Conservation (phyloP, 352 stramenopile genomes). For the Pythium graminicola region DNA sequence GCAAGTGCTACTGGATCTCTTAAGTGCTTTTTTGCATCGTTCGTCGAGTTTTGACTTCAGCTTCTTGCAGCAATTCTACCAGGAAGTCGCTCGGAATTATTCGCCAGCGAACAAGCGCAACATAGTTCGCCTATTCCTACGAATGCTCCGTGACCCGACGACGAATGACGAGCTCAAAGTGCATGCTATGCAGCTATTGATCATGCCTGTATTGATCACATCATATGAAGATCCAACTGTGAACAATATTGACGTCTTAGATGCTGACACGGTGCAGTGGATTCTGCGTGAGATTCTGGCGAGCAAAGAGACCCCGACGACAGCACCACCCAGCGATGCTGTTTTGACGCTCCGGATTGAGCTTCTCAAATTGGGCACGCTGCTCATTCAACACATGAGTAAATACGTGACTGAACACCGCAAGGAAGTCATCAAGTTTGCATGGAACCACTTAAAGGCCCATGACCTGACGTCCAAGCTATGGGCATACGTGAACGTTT, state of each 20-base stretch:
- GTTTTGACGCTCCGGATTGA: slow-evolving; percentile 84
- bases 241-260: slow-evolving; percentile 82
- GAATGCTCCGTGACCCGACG: slow-evolving; percentile 57
- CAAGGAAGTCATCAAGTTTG: slow-evolving; percentile 99
- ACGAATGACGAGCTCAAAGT: slow-evolving; percentile 89
- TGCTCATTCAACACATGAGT: slow-evolving; percentile 95
- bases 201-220: slow-evolving; percentile 90
- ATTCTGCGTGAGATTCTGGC: slow-evolving; percentile 85
- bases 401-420: slow-evolving; percentile 89
- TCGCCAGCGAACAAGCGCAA: slow-evolving; percentile 63
- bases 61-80: slow-evolving; percentile 90
- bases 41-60: slow-evolving; percentile 90
- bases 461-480: slow-evolving; percentile 94
- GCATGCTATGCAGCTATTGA: slow-evolving; percentile 88
- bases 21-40: slow-evolving; percentile 92
- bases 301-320: slow-evolving; percentile 49
- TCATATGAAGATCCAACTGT: slow-evolving; percentile 77
- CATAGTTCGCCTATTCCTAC: slow-evolving; percentile 88
- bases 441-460: slow-evolving; percentile 95
- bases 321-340: slow-evolving; percentile 33
- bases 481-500: slow-evolving; percentile 97
- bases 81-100: slow-evolving; percentile 65
- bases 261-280: slow-evolving; percentile 81
- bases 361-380: slow-evolving; percentile 91
- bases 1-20: slow-evolving; percentile 94